A percentile compares a stretch with the other conserved stretches of the same genome.
Conservation (phyloP, 257 asterid genomes). For the Salvia miltiorrhiza region DNA sequence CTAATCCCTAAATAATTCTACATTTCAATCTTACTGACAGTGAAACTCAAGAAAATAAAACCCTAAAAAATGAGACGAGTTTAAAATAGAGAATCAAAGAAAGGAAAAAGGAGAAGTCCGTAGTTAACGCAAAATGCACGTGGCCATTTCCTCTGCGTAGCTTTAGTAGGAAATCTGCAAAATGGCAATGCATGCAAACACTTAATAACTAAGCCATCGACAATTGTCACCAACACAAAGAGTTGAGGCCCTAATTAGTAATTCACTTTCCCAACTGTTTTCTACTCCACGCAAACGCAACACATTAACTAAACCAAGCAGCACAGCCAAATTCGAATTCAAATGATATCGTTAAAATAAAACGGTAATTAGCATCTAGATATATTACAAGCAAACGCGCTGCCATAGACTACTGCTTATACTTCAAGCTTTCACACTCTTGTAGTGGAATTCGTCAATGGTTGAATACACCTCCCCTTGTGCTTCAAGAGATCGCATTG, state of each 20-base stretch:
- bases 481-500: slow-evolving; percentile 51
- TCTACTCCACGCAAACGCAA: slow-evolving; percentile 11
- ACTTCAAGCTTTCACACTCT: no score
- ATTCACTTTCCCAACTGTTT: not conserved
- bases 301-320: not conserved
- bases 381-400: no score
- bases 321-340: not conserved
- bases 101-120: not conserved
- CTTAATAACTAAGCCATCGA: not conserved
- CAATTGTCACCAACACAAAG: slow-evolving; percentile 9
- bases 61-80: not conserved
- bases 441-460: slow-evolving; percentile 77
- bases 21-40: no score
- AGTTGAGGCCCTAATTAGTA: not conserved
- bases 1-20: no score
- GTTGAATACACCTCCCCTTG: slow-evolving; percentile 80
- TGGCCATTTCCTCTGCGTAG: not conserved
- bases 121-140: slow-evolving; percentile 16
- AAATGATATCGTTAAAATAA: not conserved
- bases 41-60: not conserved
- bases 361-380: not conserved
- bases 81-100: not conserved
- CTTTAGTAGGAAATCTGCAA: slow-evolving; percentile 9
- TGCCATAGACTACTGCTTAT: no score
- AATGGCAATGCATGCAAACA: slow-evolving; percentile 30